A percentile compares a stretch with the other conserved stretches of the same genome.
phyloP scores from a whole-genome alignment of 2,329 filamentous ascomycete species.

The Scytalidium lignicola region DNA sequence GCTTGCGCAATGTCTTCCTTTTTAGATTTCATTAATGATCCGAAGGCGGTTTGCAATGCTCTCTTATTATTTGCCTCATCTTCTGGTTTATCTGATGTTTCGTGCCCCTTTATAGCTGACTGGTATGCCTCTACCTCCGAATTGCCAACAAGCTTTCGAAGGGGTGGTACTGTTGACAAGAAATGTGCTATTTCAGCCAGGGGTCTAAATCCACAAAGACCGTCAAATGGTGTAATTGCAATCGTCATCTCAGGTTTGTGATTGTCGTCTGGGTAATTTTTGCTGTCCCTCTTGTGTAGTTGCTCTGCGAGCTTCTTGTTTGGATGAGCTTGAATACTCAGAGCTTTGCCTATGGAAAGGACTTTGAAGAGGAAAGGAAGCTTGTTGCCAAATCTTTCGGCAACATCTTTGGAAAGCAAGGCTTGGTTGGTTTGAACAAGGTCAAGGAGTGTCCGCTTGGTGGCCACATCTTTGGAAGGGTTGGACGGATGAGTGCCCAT shows the following conservation, averaged over 20 bases:
- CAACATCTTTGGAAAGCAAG: conserved; percentile 69
- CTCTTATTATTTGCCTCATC: conserved; percentile 35
- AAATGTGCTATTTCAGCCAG: conserved; percentile 84
- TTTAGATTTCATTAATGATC: conserved; percentile 68
- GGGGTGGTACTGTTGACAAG: conserved; percentile 50
- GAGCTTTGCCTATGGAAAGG: conserved; percentile 87
- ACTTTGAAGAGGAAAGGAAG: conserved; percentile 98
- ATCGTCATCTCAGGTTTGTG: conserved; percentile 99
- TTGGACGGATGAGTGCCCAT: conserved; percentile 98
- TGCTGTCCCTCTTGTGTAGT: conserved; percentile 77
- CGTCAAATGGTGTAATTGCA: conserved; percentile 92
- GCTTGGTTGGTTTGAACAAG: conserved; percentile 82
- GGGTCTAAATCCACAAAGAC: conserved; percentile 91
- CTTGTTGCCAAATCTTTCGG: conserved; percentile 70
- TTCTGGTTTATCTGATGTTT: conserved; percentile 31
- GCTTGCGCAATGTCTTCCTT: conserved; percentile 60
- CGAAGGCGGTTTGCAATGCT: conserved; percentile 14
- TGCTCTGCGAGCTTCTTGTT: conserved; percentile 92
- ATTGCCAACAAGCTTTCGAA: conserved; percentile 64
- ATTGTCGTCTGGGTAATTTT: conserved; percentile 98
- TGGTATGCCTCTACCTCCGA: conserved; percentile 54
- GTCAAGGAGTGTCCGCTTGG: conserved; percentile 80
- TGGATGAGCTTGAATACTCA: conserved; percentile 95
- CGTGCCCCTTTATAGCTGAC: conserved; percentile 47
- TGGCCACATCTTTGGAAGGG: conserved; percentile 82